A percentile compares a stretch with the other conserved stretches of the same genome.
These are phyloP conservation scores for Phytophthora boehmeriae DNA, from an alignment of 352 stramenopile genomes.

Conservation along the genomic window DNA sequence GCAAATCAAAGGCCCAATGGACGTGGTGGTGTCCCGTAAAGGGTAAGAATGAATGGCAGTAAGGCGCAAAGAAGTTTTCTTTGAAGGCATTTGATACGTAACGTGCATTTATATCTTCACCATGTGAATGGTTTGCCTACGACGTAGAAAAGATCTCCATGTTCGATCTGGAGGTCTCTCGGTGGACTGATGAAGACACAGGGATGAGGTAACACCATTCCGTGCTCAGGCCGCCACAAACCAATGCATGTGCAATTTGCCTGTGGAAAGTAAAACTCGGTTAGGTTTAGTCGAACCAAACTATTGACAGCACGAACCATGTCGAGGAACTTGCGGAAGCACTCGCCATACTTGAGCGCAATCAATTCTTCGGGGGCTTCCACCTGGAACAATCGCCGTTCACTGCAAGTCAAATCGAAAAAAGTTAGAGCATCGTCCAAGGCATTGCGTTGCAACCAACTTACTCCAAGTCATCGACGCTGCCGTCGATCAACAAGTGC, in stretches of 20 bases:
- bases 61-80: too few species aligned
- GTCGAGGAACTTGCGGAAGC: slow-evolving; percentile 79
- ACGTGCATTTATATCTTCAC: too few species aligned
- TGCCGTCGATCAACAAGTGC: slow-evolving; percentile 67
- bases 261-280: slow-evolving; percentile 24
- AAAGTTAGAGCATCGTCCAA: neutral
- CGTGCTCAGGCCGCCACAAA: slow-evolving; percentile 61
- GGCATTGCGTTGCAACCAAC: slow-evolving; percentile 11
- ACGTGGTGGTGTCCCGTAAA: slow-evolving; percentile 34
- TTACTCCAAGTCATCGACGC: slow-evolving; percentile 61
- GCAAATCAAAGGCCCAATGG: slow-evolving; percentile 42
- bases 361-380: slow-evolving; percentile 56
- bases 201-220: slow-evolving; percentile 60
- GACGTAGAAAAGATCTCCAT: slow-evolving; percentile 69
- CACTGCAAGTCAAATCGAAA: slow-evolving; percentile 32
- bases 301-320: slow-evolving; percentile 53
- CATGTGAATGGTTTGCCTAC: slow-evolving; percentile 71
- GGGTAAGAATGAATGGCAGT: too few species aligned
- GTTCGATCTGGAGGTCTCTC: slow-evolving; percentile 59
- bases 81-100: too few species aligned
- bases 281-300: too few species aligned
- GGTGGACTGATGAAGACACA: slow-evolving; percentile 73
- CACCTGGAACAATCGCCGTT: slow-evolving; percentile 72
- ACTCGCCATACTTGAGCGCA: slow-evolving; percentile 54
- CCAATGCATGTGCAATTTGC: slow-evolving; percentile 67